Evolutionary conservation across 805 yeast species (phyloP).

Genomic region (Blastobotrys terrestris): DNA sequence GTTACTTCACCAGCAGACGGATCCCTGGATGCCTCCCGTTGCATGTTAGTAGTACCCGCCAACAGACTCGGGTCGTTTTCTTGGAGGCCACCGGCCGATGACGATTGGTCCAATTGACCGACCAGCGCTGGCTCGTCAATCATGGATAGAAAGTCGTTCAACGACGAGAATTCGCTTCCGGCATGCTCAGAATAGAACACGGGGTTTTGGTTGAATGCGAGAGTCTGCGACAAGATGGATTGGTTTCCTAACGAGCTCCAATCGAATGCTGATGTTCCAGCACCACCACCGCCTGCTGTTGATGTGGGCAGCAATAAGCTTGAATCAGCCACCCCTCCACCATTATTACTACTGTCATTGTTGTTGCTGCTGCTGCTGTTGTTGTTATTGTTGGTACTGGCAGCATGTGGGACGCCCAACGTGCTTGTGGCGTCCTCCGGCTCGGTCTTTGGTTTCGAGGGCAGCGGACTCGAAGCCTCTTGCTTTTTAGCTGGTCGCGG

Average conservation of each 20-base stretch:
- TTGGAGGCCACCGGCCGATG: neutral
- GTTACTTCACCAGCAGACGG: neutral
- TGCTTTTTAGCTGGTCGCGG: conserved; percentile 27
- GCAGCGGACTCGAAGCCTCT: neutral
- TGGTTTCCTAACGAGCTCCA: conserved; percentile 20
- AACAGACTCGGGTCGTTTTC: neutral
- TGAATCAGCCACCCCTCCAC: neutral
- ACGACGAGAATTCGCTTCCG: conserved; percentile 83
- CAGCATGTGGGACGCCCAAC: neutral
- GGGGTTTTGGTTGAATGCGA: conserved; percentile 37
- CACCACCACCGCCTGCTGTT: neutral
- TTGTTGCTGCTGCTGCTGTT: conserved; percentile 1
- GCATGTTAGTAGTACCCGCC: conserved; percentile 1
- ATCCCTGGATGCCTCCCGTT: conserved; percentile 4
- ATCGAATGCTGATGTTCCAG: conserved; percentile 4
- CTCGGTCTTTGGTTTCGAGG: neutral
- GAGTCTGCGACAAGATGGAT: conserved; percentile 15
- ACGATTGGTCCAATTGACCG: neutral
- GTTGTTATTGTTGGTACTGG: too few relatives aligned
- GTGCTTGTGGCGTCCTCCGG: neutral
- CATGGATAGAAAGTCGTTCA: conserved; percentile 84
- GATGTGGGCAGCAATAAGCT: neutral
- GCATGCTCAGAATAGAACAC: conserved; percentile 86
- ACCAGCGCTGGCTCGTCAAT: conserved; percentile 53
- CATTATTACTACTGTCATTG: neutral